Evolutionary conservation across 2,329 filamentous ascomycete genomes (phyloP), one percentile per base, ranked within the genome.

Genomic region (Aspergillus melleus): DNA sequence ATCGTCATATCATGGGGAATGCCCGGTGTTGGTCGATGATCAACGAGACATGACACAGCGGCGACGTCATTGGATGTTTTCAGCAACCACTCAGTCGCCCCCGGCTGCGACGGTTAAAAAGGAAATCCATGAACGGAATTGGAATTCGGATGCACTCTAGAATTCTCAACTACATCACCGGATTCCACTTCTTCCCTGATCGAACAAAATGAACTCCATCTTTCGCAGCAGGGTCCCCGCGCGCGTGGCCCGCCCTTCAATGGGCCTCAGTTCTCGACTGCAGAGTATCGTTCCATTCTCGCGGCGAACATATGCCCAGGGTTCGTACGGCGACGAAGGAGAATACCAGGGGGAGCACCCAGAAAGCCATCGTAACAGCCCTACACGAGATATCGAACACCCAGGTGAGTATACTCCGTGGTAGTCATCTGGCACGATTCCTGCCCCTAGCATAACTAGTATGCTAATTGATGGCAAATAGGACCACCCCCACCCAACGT

Each of bases 401-500:
- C 68, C 68, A 53, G 67, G 67, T 69, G 62, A 32, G 56, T n/a
- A 49, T 19, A 16, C 22, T 6, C 2, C 22, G 44, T 47, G 42
- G 16, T 46, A 46, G 36, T n/a, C 16, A 8, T 42, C 36, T 42
- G 46, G 6, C 24, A 22, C 16, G 5, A 24, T 49, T 11, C 5
- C 20, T 22, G 20, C 14, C 12, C 32, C 32, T 16, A 36, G 14
- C 16, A 19, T 52, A 9, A 32, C 3, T 14, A 26, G 11, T 2
- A n/a, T 29, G 49, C n/a, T 46, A 39, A 50, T 32, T 1, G 12
- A 39, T n/a, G 10, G 22, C 9, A 24, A 39, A 55, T 54, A 70
- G 67, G 68, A 9, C 63, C 68, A 16, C 60, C 67, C 30, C 60
- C 68, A 19, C 68, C 68, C 6, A 47, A 68, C 53, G 59, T 65